Percentiles rank a stretch among this genome's conserved stretches.
Conservation (phyloP, 2,329 filamentous ascomycete species). For the Pseudogymnoascus sp. region DNA sequence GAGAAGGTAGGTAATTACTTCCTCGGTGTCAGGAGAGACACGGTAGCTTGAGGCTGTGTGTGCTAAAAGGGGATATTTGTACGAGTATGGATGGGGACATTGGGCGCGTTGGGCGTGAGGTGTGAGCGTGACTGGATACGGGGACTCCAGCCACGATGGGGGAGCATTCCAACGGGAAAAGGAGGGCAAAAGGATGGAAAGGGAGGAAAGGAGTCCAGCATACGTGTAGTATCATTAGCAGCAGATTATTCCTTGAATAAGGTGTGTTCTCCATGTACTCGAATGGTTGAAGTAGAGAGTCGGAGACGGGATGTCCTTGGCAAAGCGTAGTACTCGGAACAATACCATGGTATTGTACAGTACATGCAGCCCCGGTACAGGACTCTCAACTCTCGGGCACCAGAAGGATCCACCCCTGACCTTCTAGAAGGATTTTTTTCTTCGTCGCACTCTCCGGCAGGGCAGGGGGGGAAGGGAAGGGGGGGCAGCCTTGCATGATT, state of each 20-base stretch:
- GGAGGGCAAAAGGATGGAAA: neutral
- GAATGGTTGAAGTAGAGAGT: neutral
- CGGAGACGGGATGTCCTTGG: neutral
- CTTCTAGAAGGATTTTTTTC: constrained; percentile 5
- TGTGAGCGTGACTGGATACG: constrained; percentile 10
- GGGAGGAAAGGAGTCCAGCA: constrained; percentile 2
- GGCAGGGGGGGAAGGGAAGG: no score
- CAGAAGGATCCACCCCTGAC: constrained; percentile 4
- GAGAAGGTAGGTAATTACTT: constrained; percentile 95
- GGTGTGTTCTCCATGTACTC: neutral
- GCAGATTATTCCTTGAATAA: constrained; percentile 6
- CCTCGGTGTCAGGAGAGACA: constrained; percentile 64
- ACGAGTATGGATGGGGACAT: neutral
- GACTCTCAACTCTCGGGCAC: neutral
- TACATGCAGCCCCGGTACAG: neutral
- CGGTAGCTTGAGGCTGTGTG: neutral
- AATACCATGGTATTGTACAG: neutral
- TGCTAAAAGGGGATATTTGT: neutral
- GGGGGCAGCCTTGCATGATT: neutral
- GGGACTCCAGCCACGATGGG: neutral
- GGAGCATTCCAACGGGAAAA: constrained; percentile 2
- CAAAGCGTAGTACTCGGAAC: neutral
- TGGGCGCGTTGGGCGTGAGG: constrained; percentile 8
- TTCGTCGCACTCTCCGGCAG: neutral
- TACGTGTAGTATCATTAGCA: neutral